Conservation (phyloP, 2,329 filamentous ascomycete species). For the Tolypocladium cylindrosporum region DNA sequence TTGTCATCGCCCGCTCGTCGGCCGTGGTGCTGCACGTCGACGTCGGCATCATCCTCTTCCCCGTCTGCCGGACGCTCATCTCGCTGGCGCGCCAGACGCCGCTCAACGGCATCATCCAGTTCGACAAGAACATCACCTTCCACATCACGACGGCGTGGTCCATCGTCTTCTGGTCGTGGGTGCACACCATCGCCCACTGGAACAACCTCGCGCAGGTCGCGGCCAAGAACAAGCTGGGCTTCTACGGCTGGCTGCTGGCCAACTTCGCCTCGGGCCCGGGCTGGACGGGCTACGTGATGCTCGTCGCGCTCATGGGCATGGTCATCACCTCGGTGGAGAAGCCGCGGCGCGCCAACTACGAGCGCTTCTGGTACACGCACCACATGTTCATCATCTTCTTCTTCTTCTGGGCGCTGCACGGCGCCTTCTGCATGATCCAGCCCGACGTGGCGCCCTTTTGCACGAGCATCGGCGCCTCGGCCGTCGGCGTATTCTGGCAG, state of each 20-base stretch:
- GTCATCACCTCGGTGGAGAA: constrained; percentile 69
- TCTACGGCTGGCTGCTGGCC: constrained; percentile 67
- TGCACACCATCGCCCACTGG: constrained; percentile 80
- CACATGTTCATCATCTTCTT: constrained; percentile 85
- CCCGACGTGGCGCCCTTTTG: constrained; percentile 74
- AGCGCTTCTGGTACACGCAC: constrained; percentile 86
- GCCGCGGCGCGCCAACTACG: constrained; percentile 70
- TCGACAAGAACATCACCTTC: constrained; percentile 84
- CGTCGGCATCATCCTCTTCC: constrained; percentile 67
- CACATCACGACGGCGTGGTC: constrained; percentile 81
- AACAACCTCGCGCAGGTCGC: constrained; percentile 75
- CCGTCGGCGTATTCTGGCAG: constrained; percentile 75
- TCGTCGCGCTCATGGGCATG: constrained; percentile 69
- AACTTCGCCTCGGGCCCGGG: constrained; percentile 74
- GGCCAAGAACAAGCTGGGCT: constrained; percentile 63
- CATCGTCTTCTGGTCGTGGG: constrained; percentile 80
- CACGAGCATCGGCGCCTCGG: constrained; percentile 52
- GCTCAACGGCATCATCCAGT: constrained; percentile 76
- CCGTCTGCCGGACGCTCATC: constrained; percentile 76
- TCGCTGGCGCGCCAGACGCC: constrained; percentile 72
- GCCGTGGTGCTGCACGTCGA: constrained; percentile 75
- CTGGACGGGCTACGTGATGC: constrained; percentile 81
- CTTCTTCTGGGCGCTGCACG: constrained; percentile 84
- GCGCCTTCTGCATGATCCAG: constrained; percentile 85
- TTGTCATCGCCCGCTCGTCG: constrained; percentile 64